Evolutionary conservation across 768 basidiomycete species (phyloP).

Genomic region (Fomitopsis serialis): DNA sequence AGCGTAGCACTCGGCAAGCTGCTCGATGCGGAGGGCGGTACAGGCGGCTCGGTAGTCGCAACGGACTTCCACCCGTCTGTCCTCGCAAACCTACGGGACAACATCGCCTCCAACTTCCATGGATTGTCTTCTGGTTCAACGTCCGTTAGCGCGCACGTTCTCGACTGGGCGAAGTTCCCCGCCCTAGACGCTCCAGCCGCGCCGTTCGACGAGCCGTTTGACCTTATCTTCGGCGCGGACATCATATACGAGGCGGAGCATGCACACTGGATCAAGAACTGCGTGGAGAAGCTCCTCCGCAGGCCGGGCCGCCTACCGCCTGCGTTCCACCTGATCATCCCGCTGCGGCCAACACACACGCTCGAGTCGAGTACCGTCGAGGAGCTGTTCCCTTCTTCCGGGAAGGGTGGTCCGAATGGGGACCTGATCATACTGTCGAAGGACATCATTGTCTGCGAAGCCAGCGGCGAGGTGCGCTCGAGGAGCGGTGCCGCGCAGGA

Average conservation of each 20-base stretch:
- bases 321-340: conserved; percentile 73
- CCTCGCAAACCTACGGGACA: conserved; percentile 41
- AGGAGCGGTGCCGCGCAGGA: conserved; percentile 33
- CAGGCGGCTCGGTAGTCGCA: conserved; percentile 27
- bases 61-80: conserved; percentile 47
- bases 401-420: background rate
- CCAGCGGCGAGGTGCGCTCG: conserved; percentile 17
- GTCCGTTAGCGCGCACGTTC: conserved; percentile 21
- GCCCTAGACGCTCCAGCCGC: background rate
- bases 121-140: background rate
- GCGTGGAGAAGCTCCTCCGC: conserved; percentile 34
- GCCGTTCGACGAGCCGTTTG: conserved; percentile 33
- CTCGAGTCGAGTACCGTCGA: conserved; percentile 58
- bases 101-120: conserved; percentile 33
- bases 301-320: conserved; percentile 11
- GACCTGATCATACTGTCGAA: conserved; percentile 46
- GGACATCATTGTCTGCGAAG: conserved; percentile 52
- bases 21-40: conserved; percentile 7
- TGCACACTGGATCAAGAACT: conserved; percentile 40
- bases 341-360: conserved; percentile 60
- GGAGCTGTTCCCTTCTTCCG: conserved; percentile 37
- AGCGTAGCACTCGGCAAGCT: conserved; percentile 36
- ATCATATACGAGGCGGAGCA: conserved; percentile 49
- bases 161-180: conserved; percentile 35
- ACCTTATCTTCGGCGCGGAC: conserved; percentile 49